Evolutionary conservation across 2,329 filamentous ascomycete species (phyloP).

Genomic region (Fusarium musae): DNA sequence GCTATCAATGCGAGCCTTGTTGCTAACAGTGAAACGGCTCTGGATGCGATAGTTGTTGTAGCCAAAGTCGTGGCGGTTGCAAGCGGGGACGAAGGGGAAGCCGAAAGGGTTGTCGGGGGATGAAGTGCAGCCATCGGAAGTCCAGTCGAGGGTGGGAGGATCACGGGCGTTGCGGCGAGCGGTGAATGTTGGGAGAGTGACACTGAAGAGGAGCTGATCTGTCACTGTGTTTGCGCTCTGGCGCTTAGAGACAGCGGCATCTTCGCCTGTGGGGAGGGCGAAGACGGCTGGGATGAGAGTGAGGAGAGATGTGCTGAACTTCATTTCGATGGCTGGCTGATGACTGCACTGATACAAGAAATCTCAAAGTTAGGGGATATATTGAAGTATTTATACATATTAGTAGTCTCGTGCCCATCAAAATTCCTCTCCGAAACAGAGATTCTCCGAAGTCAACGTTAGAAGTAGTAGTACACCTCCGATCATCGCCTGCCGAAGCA

Average conservation of each 20-base stretch:
- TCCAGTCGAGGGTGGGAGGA: conserved; percentile 55
- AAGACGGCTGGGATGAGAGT: conserved; percentile 38
- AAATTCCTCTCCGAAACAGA: background rate
- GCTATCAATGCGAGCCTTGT: conserved; percentile 58
- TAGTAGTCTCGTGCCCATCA: no score
- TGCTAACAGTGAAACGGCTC: conserved; percentile 56
- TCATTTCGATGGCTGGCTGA: conserved; percentile 44
- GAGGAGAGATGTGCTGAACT: conserved; percentile 43
- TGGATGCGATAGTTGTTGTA: conserved; percentile 65
- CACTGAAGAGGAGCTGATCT: conserved; percentile 59
- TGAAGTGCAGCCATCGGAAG: conserved; percentile 55
- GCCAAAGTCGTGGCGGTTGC: conserved; percentile 67
- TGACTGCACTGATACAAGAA: background rate
- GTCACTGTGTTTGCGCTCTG: conserved; percentile 49
- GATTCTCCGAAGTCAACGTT: background rate
- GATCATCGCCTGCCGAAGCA: background rate
- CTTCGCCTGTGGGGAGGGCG: conserved; percentile 35
- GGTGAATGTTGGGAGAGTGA: conserved; percentile 56
- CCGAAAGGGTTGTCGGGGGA: conserved; percentile 58
- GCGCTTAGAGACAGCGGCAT: conserved; percentile 25
- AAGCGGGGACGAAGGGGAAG: conserved; percentile 57
- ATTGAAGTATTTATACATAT: conserved; percentile 24
- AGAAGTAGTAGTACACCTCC: background rate
- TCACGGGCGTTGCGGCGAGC: conserved; percentile 51
- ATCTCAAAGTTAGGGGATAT: no score